Evolutionary conservation across 2,329 filamentous ascomycete genomes (phyloP), one percentile per base, ranked within the genome.

Genomic region (Purpureocillium takamizusanense): DNA sequence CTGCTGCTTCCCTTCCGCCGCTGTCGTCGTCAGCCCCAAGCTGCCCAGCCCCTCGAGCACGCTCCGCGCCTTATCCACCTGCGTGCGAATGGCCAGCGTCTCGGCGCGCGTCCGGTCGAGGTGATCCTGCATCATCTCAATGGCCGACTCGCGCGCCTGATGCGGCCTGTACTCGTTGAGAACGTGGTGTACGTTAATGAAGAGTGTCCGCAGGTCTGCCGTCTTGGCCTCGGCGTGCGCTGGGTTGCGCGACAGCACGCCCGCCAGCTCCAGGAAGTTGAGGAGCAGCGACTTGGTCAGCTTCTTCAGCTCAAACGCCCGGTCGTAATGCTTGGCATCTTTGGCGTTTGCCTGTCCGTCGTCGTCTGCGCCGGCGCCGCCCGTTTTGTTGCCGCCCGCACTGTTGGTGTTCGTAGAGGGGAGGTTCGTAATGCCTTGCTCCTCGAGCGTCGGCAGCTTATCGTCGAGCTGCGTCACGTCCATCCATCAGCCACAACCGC

Each of bases 151-250:
- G 33, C 90, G 69, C 17, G 89, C 88, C 63, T 97, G 90, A 57
- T 95, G 89, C 9, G 89, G 89, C 25, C 90, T 76, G 62, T 95
- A 97, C 59, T 94, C 82, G 59, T 98, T 98, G 47, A 97, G 78
- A 38, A 95, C 73, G 53, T 94, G 86, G 61, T 95, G 88, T 53
- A 94, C 83, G 59, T 97, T 97, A 59, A 90, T 81, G 46, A 94
- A 82, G 21, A 97, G 66, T 13, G 82, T 88, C 51, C 83, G 74
- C 25, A 98, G 63, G 57, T 97, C 83, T 33, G 78, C 69, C 33
- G 90, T 72, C 56, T 94, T 94, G 31, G 78, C 72, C 18, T 74
- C 68, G 37, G 79, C 83, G 56, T 82, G 50, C 31, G 49, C 33
- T 1, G 61, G 57, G 17, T 47, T 50, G 14, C 45, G 43, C 11